phyloP scores from a whole-genome alignment of 78 protist species.

The Emiliania huxleyi region DNA sequence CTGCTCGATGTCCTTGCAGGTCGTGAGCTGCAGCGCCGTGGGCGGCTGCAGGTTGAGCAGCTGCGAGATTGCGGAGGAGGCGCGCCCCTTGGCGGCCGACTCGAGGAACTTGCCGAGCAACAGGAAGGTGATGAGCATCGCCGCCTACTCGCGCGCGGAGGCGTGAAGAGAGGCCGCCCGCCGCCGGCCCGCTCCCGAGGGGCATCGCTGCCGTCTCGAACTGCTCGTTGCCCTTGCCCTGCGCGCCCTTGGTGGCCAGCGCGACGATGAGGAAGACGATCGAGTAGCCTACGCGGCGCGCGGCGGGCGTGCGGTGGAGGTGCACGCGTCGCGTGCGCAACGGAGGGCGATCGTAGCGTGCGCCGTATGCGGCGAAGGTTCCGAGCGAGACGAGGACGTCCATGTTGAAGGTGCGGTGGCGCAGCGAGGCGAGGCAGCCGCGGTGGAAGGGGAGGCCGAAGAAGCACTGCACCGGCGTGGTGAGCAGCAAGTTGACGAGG shows the following conservation, averaged over 20 bases:
- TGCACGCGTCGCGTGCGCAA: no score
- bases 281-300: no score
- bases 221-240: no score
- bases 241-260: no score
- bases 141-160: no score
- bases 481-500: constrained; percentile 40
- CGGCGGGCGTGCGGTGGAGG: no score
- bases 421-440: constrained; percentile 45
- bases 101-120: constrained; percentile 85
- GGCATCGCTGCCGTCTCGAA: constrained; percentile 67
- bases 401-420: constrained; percentile 80
- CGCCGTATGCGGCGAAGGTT: constrained; percentile 75
- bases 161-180: no score
- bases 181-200: constrained; percentile 76
- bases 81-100: constrained; percentile 80
- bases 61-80: constrained; percentile 74
- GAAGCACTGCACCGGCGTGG: constrained; percentile 75
- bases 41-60: constrained; percentile 64
- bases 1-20: constrained; percentile 80
- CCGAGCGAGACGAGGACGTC: constrained; percentile 87
- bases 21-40: constrained; percentile 37
- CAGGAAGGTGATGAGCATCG: constrained; percentile 82
- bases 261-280: constrained; percentile 51
- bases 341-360: no score
- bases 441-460: constrained; percentile 70